Evolutionary conservation across 768 basidiomycete species (phyloP), one percentile per base, ranked within the genome.

Genomic region (Serendipita vermifera): DNA sequence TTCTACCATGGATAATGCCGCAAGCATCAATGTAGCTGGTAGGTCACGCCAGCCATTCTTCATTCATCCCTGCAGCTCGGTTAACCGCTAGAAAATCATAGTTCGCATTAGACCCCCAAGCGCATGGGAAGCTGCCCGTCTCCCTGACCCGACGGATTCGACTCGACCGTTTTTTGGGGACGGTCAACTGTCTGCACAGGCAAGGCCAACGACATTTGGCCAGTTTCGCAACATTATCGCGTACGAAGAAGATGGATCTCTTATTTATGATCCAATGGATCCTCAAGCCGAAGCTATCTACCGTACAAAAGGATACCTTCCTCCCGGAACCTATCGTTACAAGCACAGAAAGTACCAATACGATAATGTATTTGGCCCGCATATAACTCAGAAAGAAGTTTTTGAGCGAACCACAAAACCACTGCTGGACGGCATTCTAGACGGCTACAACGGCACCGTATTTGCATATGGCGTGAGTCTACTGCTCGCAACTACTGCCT

Each of bases 341-440:
- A 97, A 97, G 69, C 92, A 98, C 71, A 85, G 85, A 66, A 78
- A 93, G 60, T 99, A 96, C 71, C 90, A 94, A 77, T 99, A 98
- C 68, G 96, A 99, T 69, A 79, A 77, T 55, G 92, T 99, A 36
- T 94, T 96, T 65, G 77, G 82, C 60, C 80, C 83, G 65, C 79
- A 85, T 43, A 78, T 87, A 39, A 74, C 73, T 17, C 96, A 99
- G 70, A 79, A 79, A 60, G 87, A 90, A 55, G 87, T 99, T 6
- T 98, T 90, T 64, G 81, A 83, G 61, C 72, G 81, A 48, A 97
- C 92, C 9, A 78, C 91, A 13, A 82, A 84, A 65, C 91, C 92
- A 32, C 72, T 99, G 48, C 74, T 99, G 15, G 75, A 79, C 61
- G 84, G 89, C 24, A 71, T 99, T 24, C 73, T 99, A 58, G 86